phyloP scores from a whole-genome alignment of 345 rosid genomes.

The Salix koriyanagi region DNA sequence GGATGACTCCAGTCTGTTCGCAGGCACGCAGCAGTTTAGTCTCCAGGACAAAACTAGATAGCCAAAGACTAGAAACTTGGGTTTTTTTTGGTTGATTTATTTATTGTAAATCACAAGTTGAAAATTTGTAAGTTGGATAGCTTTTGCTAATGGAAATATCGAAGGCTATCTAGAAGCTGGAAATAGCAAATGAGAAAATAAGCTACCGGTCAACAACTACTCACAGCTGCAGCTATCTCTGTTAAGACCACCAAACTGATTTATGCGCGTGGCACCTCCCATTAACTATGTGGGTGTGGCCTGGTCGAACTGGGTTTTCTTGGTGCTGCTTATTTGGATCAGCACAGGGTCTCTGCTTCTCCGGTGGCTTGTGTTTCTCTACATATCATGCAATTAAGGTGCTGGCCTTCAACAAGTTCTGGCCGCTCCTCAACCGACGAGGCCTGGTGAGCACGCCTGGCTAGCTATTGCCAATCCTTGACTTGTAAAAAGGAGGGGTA shows the following conservation, averaged over 20 bases:
- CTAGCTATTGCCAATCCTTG: too few species aligned
- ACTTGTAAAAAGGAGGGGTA: too few species aligned
- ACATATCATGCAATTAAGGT: too few species aligned
- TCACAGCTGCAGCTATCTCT: not conserved
- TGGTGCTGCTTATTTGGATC: not conserved
- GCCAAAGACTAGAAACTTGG: not conserved
- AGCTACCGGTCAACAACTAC: not conserved
- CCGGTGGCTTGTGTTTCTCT: too few species aligned
- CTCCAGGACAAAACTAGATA: not conserved
- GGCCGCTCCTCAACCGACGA: too few species aligned
- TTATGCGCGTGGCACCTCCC: too few species aligned
- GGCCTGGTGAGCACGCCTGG: too few species aligned
- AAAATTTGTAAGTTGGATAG: not conserved
- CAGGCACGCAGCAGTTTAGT: constrained; percentile 11
- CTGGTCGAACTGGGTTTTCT: too few species aligned
- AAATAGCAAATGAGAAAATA: not conserved
- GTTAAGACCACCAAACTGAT: not conserved
- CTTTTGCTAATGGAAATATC: not conserved
- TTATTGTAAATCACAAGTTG: constrained; percentile 22
- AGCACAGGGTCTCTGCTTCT: too few species aligned
- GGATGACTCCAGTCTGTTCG: too few species aligned
- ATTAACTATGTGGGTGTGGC: too few species aligned
- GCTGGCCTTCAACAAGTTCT: too few species aligned
- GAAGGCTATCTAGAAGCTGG: not conserved
- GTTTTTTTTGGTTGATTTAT: constrained; percentile 7